Conservation (phyloP, 805 yeast species). For the Metschnikowia amazonensis region DNA sequence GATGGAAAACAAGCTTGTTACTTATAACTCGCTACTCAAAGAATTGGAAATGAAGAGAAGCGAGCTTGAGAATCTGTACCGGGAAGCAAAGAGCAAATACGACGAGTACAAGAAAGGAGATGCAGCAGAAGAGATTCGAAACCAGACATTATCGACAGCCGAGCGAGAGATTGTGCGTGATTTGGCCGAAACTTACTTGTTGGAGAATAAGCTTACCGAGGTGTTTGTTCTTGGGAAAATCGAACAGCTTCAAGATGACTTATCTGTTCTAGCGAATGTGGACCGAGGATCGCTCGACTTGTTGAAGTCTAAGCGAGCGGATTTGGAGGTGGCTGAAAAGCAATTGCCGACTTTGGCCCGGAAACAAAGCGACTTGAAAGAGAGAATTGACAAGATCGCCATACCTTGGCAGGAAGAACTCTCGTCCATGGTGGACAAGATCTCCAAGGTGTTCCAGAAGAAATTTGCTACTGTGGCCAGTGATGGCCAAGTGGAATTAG, state of each 20-base stretch:
- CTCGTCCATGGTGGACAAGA: constrained; percentile 45
- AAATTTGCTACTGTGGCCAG: constrained; percentile 76
- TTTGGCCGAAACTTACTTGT: constrained; percentile 37
- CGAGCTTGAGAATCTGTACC: constrained; percentile 29
- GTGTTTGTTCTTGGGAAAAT: constrained; percentile 37
- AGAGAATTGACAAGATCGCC: constrained; percentile 37
- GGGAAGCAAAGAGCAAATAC: constrained; percentile 31
- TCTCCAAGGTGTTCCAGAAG: constrained; percentile 61
- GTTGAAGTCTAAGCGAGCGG: constrained; percentile 37
- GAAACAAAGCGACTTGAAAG: constrained; percentile 26
- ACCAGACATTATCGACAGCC: constrained; percentile 37
- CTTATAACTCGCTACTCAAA: constrained; percentile 19
- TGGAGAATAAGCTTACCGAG: constrained; percentile 35
- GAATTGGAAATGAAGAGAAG: constrained; percentile 27
- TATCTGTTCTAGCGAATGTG: constrained; percentile 33
- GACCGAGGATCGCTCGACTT: constrained; percentile 37
- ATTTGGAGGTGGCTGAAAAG: constrained; percentile 30
- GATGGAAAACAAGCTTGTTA: constrained; percentile 14
- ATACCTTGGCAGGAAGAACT: constrained; percentile 62
- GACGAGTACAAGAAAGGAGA: constrained; percentile 39
- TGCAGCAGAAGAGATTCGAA: constrained; percentile 34
- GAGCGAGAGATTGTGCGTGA: constrained; percentile 36
- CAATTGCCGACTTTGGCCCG: constrained; percentile 36
- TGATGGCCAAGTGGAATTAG: constrained; percentile 75
- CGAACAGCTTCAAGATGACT: constrained; percentile 45